Base-by-base conservation (phyloP, 371 early-diverging fungal species). In the Mortierella sp. region DNA sequence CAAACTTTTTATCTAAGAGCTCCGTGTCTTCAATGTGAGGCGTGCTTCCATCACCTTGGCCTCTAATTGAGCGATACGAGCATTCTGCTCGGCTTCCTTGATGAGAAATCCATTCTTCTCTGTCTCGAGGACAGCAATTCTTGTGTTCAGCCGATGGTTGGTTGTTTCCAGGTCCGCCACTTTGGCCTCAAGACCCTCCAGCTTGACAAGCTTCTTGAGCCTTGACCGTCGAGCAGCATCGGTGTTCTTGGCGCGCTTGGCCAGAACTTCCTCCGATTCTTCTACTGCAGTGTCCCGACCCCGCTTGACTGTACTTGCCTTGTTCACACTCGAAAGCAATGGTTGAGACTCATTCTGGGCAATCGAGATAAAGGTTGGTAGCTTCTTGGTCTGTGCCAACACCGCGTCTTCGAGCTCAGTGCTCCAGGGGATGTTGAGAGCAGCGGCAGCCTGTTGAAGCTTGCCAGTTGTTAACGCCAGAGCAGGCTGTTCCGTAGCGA, bases 221-320 rank as follows among this genome's bases (percentile, higher is more conserved):
- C 98, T 91, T 27, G 94, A 94, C 55, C 97, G 94, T 42, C 97
- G 89, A 6, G 98, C 98, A 1, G 98, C 97, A 79, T 96, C 96
- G 2, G 96, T 96, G 82, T 96, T 96, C 84, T 92, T 92, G 68
- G 87, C 88, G 47, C 94, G 91, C 82, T 93, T 94, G 57, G 89
- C 83, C 23, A 87, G 82, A 50, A 90, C 80, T 57, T 88, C 85
- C 30, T 91, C 90, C 63, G 71, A 69, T 58, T 87, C 82, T 57
- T 71, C 58, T 47, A 47, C 51, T 0, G 45, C 67, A 8, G 39
- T n/a, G 14, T 58, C 18, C 10, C 24, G 46, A 34, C 58, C 7
- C 27, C 63, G 57, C 67, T 67, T 67, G 18, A 14, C 6, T 26
- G n/a, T 18, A 26, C 26, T 42, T 21, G 50, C 31, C 27, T 23